Evolutionary conservation across 2,329 filamentous ascomycete species (phyloP), one percentile per base, ranked within the genome.

Genomic region (Aspergillus tubingensis): DNA sequence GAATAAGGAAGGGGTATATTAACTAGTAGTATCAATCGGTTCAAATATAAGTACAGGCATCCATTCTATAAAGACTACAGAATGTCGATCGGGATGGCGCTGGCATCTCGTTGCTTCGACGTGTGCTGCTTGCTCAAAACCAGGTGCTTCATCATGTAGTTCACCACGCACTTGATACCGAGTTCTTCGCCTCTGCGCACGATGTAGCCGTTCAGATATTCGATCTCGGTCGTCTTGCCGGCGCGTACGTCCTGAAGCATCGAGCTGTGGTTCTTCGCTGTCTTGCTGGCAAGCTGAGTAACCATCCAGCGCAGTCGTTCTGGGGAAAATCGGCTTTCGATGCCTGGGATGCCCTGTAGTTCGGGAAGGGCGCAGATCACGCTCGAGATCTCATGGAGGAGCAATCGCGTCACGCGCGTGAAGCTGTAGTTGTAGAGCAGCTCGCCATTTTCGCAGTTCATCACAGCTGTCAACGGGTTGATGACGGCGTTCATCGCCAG

Each of bases 141-240:
- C 77, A 92, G 77, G 56, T 88, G 81, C 74, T 89, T 80, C 44
- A 96, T 80, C 81, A 91, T 84, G 68, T 88, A 87, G 72, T 96
- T 95, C 62, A 88, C 81, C 10, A 86, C 85, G 68, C 88, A 88
- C 54, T 85, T 80, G n/a, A 96, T 80, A 1, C 91, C 91, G 62
- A 93, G 69, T 72, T 91, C 85, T 67, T 85, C 83, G 0, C 90
- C 95, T 43, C 89, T 84, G 54, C 81, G 83, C 32, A 96, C 82
- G 61, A 99, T 89, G 78, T 94, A 99, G 0, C 93, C 94, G 73
- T 96, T 97, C 67, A 94, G 85, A 70, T 89, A 96, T 49, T 93
- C 86, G 43, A 97, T 85, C 69, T 96, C 92, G 0, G 91, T 92
- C 60, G 81, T 77, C 62, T 79, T 78, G 1, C 90, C 89, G 1